Evolutionary conservation across 2,329 filamentous ascomycete genomes (phyloP).

Genomic region (Penicillium sp.): DNA sequence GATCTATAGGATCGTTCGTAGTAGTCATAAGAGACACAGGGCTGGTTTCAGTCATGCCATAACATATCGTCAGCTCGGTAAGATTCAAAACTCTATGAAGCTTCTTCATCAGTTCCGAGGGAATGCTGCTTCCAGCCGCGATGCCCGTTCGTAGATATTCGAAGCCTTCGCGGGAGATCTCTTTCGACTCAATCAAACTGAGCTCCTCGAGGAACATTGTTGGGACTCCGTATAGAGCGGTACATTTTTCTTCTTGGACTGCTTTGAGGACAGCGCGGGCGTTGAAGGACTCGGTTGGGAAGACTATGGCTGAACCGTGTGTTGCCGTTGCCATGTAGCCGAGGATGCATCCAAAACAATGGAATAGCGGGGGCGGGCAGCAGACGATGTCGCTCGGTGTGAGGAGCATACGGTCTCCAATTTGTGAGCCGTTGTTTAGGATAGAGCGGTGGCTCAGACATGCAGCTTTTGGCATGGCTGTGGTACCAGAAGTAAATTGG

Average conservation of each 20-base stretch:
- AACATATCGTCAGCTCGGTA: slow-evolving; percentile 82
- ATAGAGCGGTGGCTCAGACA: slow-evolving; percentile 82
- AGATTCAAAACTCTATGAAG: slow-evolving; percentile 71
- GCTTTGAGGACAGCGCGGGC: slow-evolving; percentile 63
- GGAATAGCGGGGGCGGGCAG: slow-evolving; percentile 55
- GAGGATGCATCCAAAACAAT: slow-evolving; percentile 83
- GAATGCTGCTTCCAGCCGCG: slow-evolving; percentile 79
- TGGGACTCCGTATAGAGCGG: slow-evolving; percentile 77
- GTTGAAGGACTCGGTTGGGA: slow-evolving; percentile 83
- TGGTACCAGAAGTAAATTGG: slow-evolving; percentile 96
- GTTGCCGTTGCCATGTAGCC: slow-evolving; percentile 97
- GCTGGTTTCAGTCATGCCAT: slow-evolving; percentile 92
- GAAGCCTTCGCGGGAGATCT: slow-evolving; percentile 51
- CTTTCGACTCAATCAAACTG: slow-evolving; percentile 61
- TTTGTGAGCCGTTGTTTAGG: slow-evolving; percentile 83
- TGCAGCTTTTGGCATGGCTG: slow-evolving; percentile 82
- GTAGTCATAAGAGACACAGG: slow-evolving; percentile 69
- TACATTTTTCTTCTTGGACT: slow-evolving; percentile 59
- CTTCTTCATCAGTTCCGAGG: slow-evolving; percentile 62
- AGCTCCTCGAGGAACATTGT: slow-evolving; percentile 94
- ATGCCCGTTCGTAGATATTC: slow-evolving; percentile 78
- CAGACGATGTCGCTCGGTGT: slow-evolving; percentile 64
- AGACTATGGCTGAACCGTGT: slow-evolving; percentile 71
- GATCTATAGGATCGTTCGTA: slow-evolving; percentile 66
- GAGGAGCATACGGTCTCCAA: slow-evolving; percentile 79